phyloP scores from a whole-genome alignment of 2,329 filamentous ascomycete species.

The Neofusicoccum laricinum region DNA sequence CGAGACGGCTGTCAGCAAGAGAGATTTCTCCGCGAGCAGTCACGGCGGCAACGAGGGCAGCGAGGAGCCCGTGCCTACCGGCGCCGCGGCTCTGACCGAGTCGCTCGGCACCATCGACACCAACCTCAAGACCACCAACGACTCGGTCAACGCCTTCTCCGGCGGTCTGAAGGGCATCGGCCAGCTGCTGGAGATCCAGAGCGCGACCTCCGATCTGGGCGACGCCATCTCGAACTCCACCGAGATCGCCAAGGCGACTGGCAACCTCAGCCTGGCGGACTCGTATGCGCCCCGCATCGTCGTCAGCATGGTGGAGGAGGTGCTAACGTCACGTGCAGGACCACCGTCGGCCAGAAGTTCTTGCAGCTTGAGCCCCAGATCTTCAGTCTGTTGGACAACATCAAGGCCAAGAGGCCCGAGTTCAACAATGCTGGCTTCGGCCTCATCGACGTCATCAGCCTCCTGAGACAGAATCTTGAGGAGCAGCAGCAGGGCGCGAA shows the following conservation, averaged over 20 bases:
- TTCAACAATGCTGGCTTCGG: not conserved
- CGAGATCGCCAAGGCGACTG: not conserved
- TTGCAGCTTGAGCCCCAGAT: not conserved
- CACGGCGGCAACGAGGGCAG: not conserved
- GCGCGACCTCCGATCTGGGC: not conserved
- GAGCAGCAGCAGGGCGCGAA: not conserved
- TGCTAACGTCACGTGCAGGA: not conserved
- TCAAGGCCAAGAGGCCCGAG: slow-evolving; percentile 3
- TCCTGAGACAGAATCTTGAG: not conserved
- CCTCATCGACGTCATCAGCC: not conserved
- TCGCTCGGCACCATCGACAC: not conserved
- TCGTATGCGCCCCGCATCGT: not conserved
- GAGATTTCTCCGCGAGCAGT: not conserved
- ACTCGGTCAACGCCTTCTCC: not conserved
- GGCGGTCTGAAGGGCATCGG: slow-evolving; percentile 1
- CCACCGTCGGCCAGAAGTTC: slow-evolving; percentile 7
- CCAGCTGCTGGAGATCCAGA: slow-evolving; percentile 8
- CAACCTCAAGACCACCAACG: not conserved
- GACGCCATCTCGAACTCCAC: not conserved
- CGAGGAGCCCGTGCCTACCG: not conserved
- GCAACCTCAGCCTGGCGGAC: not conserved
- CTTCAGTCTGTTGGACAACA: slow-evolving; percentile 4
- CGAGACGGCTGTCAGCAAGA: not conserved
- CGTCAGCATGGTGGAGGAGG: rapidly evolving
- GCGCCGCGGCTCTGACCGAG: not conserved